phyloP scores from a whole-genome alignment of 768 basidiomycete genomes.

The Lyophyllum shimeji region DNA sequence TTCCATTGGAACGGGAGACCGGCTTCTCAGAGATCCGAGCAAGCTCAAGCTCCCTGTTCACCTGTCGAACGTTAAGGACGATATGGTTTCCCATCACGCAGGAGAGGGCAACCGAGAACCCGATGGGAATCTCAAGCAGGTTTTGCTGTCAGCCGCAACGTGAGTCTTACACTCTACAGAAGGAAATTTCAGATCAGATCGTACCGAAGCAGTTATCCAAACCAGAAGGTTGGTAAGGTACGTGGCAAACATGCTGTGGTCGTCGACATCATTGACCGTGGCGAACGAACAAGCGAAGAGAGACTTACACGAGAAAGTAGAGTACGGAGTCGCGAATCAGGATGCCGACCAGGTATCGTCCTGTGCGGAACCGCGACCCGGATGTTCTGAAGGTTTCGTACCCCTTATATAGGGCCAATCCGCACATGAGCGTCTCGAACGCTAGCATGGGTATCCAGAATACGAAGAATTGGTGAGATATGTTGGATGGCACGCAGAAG shows the following conservation, averaged over 20 bases:
- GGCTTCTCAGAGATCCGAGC: neutral
- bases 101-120: slow-evolving; percentile 57
- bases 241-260: slow-evolving; percentile 50
- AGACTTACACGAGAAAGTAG: slow-evolving; percentile 57
- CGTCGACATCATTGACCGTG: neutral
- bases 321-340: slow-evolving; percentile 56
- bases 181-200: neutral
- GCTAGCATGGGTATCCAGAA: slow-evolving; percentile 63
- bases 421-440: slow-evolving; percentile 54
- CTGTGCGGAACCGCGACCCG: slow-evolving; percentile 38
- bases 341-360: slow-evolving; percentile 43
- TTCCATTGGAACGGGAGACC: neutral
- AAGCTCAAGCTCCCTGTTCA: slow-evolving; percentile 28
- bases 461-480: slow-evolving; percentile 45
- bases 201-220: slow-evolving; percentile 35
- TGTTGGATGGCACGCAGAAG: slow-evolving; percentile 41
- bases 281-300: neutral
- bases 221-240: slow-evolving; percentile 51
- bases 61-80: slow-evolving; percentile 52
- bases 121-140: slow-evolving; percentile 53
- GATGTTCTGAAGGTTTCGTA: slow-evolving; percentile 40
- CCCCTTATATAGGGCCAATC: slow-evolving; percentile 48
- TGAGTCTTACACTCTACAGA: neutral
- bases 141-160: slow-evolving; percentile 23
- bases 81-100: slow-evolving; percentile 59